A percentile compares a stretch with the other conserved stretches of the same genome.
phyloP scores from a whole-genome alignment of 768 basidiomycete genomes.

The Lactarius hengduanensis region DNA sequence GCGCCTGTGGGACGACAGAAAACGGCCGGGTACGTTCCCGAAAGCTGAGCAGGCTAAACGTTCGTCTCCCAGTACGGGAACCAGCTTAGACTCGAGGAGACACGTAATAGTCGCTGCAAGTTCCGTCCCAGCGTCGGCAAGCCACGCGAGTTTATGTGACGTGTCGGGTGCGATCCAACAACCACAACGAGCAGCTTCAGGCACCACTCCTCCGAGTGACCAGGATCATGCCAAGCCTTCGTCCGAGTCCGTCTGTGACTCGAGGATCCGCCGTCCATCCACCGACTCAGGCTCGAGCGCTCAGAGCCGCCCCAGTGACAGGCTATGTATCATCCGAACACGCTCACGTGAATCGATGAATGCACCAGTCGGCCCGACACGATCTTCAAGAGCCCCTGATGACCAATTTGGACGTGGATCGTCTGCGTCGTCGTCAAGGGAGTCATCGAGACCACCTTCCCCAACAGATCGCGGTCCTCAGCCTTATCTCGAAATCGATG shows the following conservation, averaged over 20 bases:
- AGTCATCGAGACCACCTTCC: not conserved
- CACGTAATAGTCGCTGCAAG: constrained; percentile 4
- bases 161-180: not conserved
- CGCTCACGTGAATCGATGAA: not conserved
- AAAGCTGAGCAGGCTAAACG: not conserved
- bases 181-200: not conserved
- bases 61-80: not conserved
- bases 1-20: not conserved
- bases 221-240: not conserved
- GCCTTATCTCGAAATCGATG: not conserved
- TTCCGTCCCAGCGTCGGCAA: not conserved
- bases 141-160: not conserved
- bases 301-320: constrained; percentile 12
- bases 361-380: not conserved
- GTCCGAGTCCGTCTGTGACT: not conserved
- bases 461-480: not conserved
- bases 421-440: not conserved
- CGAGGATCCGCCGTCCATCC: not conserved
- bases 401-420: constrained; percentile 5
- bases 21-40: not conserved
- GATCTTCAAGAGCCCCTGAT: not conserved
- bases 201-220: not conserved
- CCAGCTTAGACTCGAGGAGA: not conserved
- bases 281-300: not conserved
- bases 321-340: not conserved